Conservation (phyloP, 768 basidiomycete species). For the Phaeotremella skinneri region DNA sequence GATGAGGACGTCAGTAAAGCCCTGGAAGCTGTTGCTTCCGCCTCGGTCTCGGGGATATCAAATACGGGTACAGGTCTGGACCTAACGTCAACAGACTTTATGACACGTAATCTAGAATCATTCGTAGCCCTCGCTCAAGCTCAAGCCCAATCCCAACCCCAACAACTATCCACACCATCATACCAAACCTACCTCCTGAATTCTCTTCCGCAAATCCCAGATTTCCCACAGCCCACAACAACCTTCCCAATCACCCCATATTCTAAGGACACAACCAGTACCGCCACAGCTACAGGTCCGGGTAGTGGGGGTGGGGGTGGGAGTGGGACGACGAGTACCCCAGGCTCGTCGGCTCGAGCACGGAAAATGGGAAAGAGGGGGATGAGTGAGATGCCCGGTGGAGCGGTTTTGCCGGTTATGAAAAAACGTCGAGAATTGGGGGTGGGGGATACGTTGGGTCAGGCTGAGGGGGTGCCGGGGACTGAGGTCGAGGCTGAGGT, state of each 20-base stretch:
- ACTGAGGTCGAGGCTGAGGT: slow-evolving; percentile 8
- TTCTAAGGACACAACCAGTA: too few relatives aligned
- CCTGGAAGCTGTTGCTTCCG: slow-evolving; percentile 2
- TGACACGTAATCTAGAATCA: slow-evolving; percentile 10
- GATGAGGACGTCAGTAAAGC: background rate
- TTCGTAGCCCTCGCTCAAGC: slow-evolving; percentile 2
- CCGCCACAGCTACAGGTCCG: too few relatives aligned
- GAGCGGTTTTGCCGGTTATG: slow-evolving; percentile 34
- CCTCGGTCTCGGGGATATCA: background rate
- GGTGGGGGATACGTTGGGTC: background rate
- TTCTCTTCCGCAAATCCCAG: too few relatives aligned
- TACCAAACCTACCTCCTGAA: too few relatives aligned
- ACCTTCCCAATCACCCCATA: background rate
- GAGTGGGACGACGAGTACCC: too few relatives aligned
- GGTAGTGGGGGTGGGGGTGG: too few relatives aligned
- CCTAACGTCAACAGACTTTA: slow-evolving; percentile 1
- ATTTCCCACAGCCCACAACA: background rate
- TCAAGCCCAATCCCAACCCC: background rate
- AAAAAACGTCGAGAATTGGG: slow-evolving; percentile 18
- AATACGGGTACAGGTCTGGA: slow-evolving; percentile 11
- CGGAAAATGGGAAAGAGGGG: slow-evolving; percentile 32
- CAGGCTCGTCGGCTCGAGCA: slow-evolving; percentile 27
- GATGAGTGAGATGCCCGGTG: slow-evolving; percentile 28
- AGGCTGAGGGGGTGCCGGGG: slow-evolving; percentile 1
- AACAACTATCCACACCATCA: background rate